Percentiles rank a stretch among this genome's conserved stretches.
Conservation (phyloP, 441 rosid genomes). For the Populus hybrid region DNA sequence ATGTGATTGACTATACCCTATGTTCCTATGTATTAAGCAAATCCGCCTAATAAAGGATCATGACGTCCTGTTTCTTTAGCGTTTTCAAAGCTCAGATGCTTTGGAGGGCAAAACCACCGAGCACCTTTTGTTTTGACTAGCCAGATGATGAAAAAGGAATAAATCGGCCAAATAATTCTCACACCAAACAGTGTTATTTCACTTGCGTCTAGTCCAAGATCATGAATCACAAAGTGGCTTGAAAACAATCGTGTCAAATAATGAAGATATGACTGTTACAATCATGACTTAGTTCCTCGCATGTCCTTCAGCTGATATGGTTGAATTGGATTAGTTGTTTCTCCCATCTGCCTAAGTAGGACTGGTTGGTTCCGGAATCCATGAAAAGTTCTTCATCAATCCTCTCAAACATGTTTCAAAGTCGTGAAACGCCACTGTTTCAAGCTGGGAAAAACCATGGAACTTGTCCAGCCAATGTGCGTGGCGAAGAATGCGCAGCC, state of each 20-base stretch:
- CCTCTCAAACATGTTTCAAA: not conserved
- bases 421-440: not conserved
- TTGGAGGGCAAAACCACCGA: not conserved
- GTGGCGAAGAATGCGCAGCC: not conserved
- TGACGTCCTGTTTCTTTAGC: not conserved
- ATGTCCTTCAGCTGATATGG: not conserved
- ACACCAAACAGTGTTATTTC: not conserved
- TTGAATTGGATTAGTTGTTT: no score
- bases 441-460: not conserved
- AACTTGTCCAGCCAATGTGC: constrained; percentile 5
- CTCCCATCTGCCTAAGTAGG: not conserved
- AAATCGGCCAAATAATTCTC: not conserved
- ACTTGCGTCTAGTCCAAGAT: not conserved
- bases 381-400: not conserved
- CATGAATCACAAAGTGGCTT: constrained; percentile 1
- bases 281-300: not conserved
- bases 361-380: not conserved
- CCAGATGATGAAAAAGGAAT: not conserved
- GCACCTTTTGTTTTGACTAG: not conserved
- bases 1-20: no score
- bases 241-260: not conserved
- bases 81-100: not conserved
- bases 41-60: not conserved
- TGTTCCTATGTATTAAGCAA: no score
- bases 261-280: not conserved